These are phyloP conservation scores for Suillus subaureus DNA, from an alignment of 768 basidiomycete genomes.

Conservation along the genomic window DNA sequence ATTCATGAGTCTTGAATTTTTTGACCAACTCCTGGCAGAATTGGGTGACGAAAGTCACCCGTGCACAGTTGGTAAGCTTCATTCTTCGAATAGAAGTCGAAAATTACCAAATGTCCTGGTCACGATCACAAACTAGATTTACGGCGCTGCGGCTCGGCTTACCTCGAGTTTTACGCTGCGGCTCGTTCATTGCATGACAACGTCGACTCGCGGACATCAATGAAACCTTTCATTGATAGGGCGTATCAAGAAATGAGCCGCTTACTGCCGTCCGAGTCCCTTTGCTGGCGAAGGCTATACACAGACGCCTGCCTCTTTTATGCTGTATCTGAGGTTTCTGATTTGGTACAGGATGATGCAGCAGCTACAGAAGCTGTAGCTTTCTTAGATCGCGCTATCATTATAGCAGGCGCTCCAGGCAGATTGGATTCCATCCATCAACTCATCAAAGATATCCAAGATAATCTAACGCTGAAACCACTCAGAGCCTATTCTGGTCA, in stretches of 20 bases:
- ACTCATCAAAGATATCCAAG: slow-evolving; percentile 67
- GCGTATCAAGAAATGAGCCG: slow-evolving; percentile 56
- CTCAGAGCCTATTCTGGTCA: neutral
- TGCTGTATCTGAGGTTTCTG: slow-evolving; percentile 41
- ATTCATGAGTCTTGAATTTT: neutral
- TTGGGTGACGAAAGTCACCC: slow-evolving; percentile 5
- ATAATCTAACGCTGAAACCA: slow-evolving; percentile 6
- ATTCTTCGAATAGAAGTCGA: neutral
- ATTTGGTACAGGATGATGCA: slow-evolving; percentile 14
- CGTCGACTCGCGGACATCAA: neutral
- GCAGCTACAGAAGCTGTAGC: slow-evolving; percentile 50
- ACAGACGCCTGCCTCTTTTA: slow-evolving; percentile 73
- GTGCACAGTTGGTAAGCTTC: slow-evolving; percentile 7
- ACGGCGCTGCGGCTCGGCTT: neutral
- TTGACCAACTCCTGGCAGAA: slow-evolving; percentile 8
- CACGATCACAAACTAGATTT: slow-evolving; percentile 7
- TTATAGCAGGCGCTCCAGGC: slow-evolving; percentile 81
- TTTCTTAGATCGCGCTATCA: slow-evolving; percentile 76
- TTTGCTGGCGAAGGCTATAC: slow-evolving; percentile 69
- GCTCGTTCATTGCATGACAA: slow-evolving; percentile 10
- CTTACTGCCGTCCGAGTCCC: slow-evolving; percentile 33
- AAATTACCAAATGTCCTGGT: slow-evolving; percentile 5
- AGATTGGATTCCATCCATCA: slow-evolving; percentile 63
- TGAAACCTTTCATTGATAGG: slow-evolving; percentile 44
- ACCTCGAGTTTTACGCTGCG: neutral